These are phyloP conservation scores for Ceratobasidium sp. DNA, from an alignment of 1,284 basidiomycete species.

Conservation along the genomic window DNA sequence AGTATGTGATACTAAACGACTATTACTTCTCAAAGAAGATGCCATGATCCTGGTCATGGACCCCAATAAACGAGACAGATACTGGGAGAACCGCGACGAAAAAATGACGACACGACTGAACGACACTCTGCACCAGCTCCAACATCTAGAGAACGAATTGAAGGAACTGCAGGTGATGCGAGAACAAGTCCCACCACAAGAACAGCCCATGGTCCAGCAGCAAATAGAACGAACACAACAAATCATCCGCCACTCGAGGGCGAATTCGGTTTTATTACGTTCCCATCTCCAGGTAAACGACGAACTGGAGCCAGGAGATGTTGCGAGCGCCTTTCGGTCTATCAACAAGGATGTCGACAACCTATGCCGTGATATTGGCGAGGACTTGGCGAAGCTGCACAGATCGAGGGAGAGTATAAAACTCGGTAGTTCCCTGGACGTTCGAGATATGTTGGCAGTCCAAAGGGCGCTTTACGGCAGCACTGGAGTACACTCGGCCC, in stretches of 20 bases:
- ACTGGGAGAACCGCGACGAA: constrained; percentile 36
- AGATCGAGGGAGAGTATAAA: not conserved
- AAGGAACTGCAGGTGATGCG: constrained; percentile 1
- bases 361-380: constrained; percentile 31
- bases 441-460: constrained; percentile 21
- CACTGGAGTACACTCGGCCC: not conserved
- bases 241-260: constrained; percentile 22
- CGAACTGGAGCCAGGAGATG: constrained; percentile 26
- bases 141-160: constrained; percentile 1
- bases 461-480: constrained; percentile 1
- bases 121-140: not conserved
- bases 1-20: not conserved
- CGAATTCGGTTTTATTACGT: constrained; percentile 18
- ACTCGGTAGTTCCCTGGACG: constrained; percentile 26
- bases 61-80: constrained; percentile 21
- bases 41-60: constrained; percentile 27
- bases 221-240: constrained; percentile 23
- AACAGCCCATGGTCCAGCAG: not conserved
- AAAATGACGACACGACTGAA: constrained; percentile 11
- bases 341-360: constrained; percentile 42
- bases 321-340: constrained; percentile 28
- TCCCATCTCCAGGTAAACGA: constrained; percentile 36
- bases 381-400: constrained; percentile 21
- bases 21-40: not conserved
- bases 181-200: constrained; percentile 13